Evolutionary conservation across 495 filamentous ascomycete species (phyloP).

Genomic region (Saxispiralis lemnorum): DNA sequence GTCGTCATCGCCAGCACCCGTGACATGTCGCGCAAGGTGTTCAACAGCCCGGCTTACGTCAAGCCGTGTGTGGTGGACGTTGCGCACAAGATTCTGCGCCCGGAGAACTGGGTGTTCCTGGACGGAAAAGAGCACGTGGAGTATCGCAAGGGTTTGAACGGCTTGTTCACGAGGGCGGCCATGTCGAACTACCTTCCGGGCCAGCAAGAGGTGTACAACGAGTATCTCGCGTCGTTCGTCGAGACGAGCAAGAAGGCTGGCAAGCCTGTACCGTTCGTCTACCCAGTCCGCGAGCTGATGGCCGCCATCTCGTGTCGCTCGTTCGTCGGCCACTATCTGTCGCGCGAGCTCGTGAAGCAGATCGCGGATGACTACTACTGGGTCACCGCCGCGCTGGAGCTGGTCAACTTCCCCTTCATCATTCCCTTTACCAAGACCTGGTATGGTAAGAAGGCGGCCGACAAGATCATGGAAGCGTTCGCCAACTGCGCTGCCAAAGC

Average conservation of each 20-base stretch:
- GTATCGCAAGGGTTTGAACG: conserved; percentile 90
- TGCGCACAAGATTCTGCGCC: conserved; percentile 83
- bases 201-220: conserved; percentile 79
- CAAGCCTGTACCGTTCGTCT: conserved; percentile 73
- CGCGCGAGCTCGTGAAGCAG: conserved; percentile 76
- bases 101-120: conserved; percentile 92
- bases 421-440: conserved; percentile 88
- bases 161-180: conserved; percentile 80
- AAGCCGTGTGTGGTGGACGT: conserved; percentile 95
- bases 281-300: conserved; percentile 86
- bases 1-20: conserved; percentile 92
- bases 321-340: conserved; percentile 91
- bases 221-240: conserved; percentile 66
- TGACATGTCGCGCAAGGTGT: conserved; percentile 90
- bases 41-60: conserved; percentile 84
- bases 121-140: conserved; percentile 91
- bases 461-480: conserved; percentile 83
- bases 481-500: conserved; percentile 80
- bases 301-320: conserved; percentile 87
- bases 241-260: conserved; percentile 51
- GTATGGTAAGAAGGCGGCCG: conserved; percentile 91
- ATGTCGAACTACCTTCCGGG: conserved; percentile 78
- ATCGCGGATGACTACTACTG: conserved; percentile 93
- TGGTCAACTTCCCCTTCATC: conserved; percentile 98
- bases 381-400: conserved; percentile 86